Evolutionary conservation across 2,329 filamentous ascomycete genomes (phyloP), one percentile per base, ranked within the genome.

Genomic region (Rachicladosporium sp.): DNA sequence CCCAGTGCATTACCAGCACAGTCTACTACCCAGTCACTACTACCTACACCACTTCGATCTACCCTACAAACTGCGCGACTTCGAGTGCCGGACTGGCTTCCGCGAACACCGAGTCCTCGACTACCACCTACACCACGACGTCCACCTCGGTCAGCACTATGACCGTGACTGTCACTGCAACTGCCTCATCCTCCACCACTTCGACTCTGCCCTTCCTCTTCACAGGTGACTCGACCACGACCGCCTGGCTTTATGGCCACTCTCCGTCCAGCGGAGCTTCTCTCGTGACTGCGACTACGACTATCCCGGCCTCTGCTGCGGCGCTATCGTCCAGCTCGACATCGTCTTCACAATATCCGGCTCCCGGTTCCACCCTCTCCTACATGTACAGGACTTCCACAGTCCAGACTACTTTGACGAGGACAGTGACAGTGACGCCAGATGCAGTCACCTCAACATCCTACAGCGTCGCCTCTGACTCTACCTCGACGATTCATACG

Each of bases 401-500:
- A 7, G 10, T 35, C 2, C 36, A 35, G 15, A 42, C 37, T 8
- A 44, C 36, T 15, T 39, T 29, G 3, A 42, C 38, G 13, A 38
- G 41, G 13, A 40, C 33, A 4, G 34, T 35, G 31, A 49, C 44
- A 4, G 15, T 49, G 35, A 44, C 43, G 3, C 42, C 47, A 21
- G 53, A 51, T 12, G 42, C 44, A 6, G 50, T 47, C 34, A 51
- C 49, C n/a, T 54, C 55, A 6, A 55, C 50, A 6, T 39, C 45
- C 3, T 55, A 46, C 37, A 52, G 48, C 44, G 27, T 44, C 12
- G 49, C 43, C 33, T 42, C 49, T 2, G 46, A 43, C 12, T 19
- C 46, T 33, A 57, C 54, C 9, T 47, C 46, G 1, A 57, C 55
- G 4, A 38, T 47, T 23, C 53, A 47, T 10, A 55, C 51, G 45